Conservation (phyloP, 2,329 filamentous ascomycete species). For the Trichoderma semiorbis region DNA sequence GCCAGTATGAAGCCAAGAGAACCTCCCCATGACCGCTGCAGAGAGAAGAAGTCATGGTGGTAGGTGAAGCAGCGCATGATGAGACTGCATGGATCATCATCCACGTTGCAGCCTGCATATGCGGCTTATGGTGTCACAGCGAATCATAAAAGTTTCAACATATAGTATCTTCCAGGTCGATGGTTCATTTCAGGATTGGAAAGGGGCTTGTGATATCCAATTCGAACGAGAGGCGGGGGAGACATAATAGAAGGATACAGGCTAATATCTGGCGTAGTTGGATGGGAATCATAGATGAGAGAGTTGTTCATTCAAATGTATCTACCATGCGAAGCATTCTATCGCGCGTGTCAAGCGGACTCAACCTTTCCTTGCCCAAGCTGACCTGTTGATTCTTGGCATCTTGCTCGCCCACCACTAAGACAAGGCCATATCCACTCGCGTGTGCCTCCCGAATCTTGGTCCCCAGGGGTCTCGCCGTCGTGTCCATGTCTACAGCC, state of each 20-base stretch:
- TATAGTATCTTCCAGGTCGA: neutral
- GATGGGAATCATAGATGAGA: conserved; percentile 3
- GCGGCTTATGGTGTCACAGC: neutral
- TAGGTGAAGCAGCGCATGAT: neutral
- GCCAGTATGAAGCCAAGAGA: neutral
- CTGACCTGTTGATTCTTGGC: conserved; percentile 55
- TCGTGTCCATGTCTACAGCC: conserved; percentile 67
- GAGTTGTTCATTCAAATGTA: conserved; percentile 42
- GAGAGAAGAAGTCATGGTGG: neutral
- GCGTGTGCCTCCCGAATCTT: conserved; percentile 70
- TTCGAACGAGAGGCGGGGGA: neutral
- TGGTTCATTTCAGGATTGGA: neutral
- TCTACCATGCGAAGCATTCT: conserved; percentile 46
- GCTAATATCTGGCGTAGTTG: neutral
- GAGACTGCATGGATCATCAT: neutral
- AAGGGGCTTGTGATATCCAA: neutral
- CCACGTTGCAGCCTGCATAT: neutral
- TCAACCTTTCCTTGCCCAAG: conserved; percentile 40
- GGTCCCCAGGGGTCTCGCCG: conserved; percentile 57
- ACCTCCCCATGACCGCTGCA: neutral
- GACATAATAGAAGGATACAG: neutral
- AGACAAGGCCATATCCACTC: conserved; percentile 70
- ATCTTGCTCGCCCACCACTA: conserved; percentile 68
- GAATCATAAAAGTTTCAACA: neutral
- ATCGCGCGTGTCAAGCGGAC: conserved; percentile 42